Evolutionary conservation across 1,284 basidiomycete species (phyloP), one percentile per base, ranked within the genome.

Genomic region (Sphagnurus paluster): DNA sequence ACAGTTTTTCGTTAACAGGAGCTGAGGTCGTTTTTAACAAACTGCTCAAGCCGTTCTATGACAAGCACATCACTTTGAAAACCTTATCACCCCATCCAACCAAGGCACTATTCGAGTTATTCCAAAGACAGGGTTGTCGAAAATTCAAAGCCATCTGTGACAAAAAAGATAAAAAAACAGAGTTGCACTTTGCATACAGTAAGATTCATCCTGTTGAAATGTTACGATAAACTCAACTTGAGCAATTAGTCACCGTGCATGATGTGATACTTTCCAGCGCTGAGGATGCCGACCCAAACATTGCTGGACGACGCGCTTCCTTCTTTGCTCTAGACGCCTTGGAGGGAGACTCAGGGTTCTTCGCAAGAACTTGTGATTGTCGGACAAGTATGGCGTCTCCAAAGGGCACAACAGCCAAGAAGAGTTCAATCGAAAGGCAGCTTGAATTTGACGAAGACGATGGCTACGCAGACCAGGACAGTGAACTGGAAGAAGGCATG

Each of bases 51-150:
- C 88, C 89, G 6, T 91, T 91, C 62, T 87, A 83, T 58, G 79
- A 87, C 59, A 72, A 74, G 53, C 78, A 88, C 55, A 76, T 91
- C 59, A 79, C 79, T 28, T 68, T 88, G 43, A 76, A 80, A 54
- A 87, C 80, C 26, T 69, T 90, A 20, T 78, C 83, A 6, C 76
- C 82, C 52, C 87, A 90, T 62, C 86, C 88, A 2, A 87, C 82
- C 25, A 83, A 83, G 56, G 70, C 77, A 42, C 70, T 90, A n/a
- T 81, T 82, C 48, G 87, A 90, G 57, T 58, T 83, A 21, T 69
- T 88, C 36, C 83, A 87, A 56, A 74, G 75, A n/a, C 72, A 80
- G 49, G 80, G 82, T 29, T 89, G 88, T 59, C 79, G 80, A 40
- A 64, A 74, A 49, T 82, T 87, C 50, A 68, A 75, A 47, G 70